These are phyloP conservation scores for Penicillium chermesinum DNA, from an alignment of 495 filamentous ascomycete genomes.

Conservation along the genomic window DNA sequence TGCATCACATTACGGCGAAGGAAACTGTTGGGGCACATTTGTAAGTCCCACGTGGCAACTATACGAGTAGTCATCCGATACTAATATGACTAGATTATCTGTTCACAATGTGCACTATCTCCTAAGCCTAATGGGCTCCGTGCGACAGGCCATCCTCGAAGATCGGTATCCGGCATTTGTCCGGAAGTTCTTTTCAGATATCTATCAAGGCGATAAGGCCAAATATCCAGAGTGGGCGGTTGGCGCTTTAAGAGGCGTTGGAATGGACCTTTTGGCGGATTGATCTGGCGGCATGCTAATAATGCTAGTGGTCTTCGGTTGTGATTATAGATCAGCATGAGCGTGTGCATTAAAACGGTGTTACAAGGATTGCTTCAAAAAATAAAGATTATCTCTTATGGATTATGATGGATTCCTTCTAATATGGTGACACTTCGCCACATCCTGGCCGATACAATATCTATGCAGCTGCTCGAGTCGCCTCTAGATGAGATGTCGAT, in stretches of 20 bases:
- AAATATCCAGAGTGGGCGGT: slow-evolving; percentile 81
- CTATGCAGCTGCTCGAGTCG: too few relatives aligned
- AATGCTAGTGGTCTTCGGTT: too few relatives aligned
- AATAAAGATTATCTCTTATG: too few relatives aligned
- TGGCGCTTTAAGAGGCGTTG: slow-evolving; percentile 74
- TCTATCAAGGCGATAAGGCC: slow-evolving; percentile 62
- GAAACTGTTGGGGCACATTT: slow-evolving; percentile 95
- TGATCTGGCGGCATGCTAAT: slow-evolving; percentile 28
- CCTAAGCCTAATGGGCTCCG: slow-evolving; percentile 70
- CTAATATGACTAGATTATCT: slow-evolving; percentile 54
- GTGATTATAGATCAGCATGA: too few relatives aligned
- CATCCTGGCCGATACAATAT: too few relatives aligned
- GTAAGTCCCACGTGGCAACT: slow-evolving; percentile 32
- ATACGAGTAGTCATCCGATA: background rate
- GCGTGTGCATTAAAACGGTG: too few relatives aligned
- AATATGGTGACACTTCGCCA: too few relatives aligned
- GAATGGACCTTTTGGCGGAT: slow-evolving; percentile 65
- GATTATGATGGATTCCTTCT: too few relatives aligned
- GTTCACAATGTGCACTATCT: slow-evolving; percentile 95
- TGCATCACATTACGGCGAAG: slow-evolving; percentile 87
- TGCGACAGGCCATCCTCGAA: slow-evolving; percentile 73
- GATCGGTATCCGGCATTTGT: slow-evolving; percentile 78
- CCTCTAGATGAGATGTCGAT: background rate
- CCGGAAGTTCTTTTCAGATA: slow-evolving; percentile 64
- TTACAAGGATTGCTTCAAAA: too few relatives aligned